Evolutionary conservation across 2,329 filamentous ascomycete genomes (phyloP).

Genomic region (Lachnellula suecica): DNA sequence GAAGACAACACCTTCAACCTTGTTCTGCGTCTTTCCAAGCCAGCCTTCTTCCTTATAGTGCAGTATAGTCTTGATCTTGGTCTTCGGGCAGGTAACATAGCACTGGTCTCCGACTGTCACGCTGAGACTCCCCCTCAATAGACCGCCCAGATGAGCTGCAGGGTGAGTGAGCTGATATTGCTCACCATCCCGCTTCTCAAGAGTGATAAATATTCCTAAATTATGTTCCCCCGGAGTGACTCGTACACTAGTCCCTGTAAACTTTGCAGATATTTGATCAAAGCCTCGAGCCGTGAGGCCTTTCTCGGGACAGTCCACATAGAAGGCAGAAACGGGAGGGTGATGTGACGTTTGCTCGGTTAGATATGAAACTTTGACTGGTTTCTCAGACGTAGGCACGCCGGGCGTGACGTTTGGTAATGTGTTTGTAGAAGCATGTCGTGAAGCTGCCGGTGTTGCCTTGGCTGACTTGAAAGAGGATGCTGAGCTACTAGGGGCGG

Average conservation of each 20-base stretch:
- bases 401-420: constrained; percentile 12
- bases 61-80: constrained; percentile 85
- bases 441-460: constrained; percentile 16
- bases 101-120: constrained; percentile 89
- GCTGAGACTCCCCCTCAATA: constrained; percentile 82
- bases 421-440: constrained; percentile 20
- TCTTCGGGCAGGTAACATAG: constrained; percentile 86
- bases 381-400: constrained; percentile 34
- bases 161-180: constrained; percentile 95
- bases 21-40: constrained; percentile 88
- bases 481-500: constrained; percentile 21
- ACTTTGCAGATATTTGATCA: constrained; percentile 96
- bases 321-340: constrained; percentile 94
- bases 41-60: constrained; percentile 94
- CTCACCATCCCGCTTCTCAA: constrained; percentile 79
- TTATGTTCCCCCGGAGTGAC: constrained; percentile 93
- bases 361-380: constrained; percentile 83
- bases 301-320: constrained; percentile 87
- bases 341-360: constrained; percentile 99
- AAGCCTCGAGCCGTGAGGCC: constrained; percentile 86
- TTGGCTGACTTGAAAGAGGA: constrained; percentile 30
- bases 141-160: constrained; percentile 84
- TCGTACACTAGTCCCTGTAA: constrained; percentile 91
- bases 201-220: constrained; percentile 88
- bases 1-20: constrained; percentile 88